A percentile compares a stretch with the other conserved stretches of the same genome.
These are phyloP conservation scores for Megacollybia marginata DNA, from an alignment of 768 basidiomycete species.

Conservation along the genomic window DNA sequence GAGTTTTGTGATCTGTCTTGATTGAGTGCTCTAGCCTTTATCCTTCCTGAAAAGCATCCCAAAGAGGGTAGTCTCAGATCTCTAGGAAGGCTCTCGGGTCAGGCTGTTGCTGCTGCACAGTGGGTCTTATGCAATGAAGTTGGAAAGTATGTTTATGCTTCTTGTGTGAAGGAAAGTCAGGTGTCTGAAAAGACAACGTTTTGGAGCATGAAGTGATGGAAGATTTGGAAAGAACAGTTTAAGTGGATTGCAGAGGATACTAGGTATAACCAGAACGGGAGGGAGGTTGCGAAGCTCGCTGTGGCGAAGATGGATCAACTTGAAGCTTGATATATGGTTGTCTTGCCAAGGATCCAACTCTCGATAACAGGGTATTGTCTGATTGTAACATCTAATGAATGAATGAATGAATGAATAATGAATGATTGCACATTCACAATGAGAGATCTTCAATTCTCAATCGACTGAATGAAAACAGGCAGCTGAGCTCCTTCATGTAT, in stretches of 20 bases:
- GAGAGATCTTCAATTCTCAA: too few species aligned
- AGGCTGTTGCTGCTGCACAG: not conserved
- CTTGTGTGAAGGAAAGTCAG: not conserved
- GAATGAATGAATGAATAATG: too few species aligned
- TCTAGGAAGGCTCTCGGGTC: not conserved
- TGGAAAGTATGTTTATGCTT: not conserved
- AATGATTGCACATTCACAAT: too few species aligned
- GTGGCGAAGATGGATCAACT: not conserved
- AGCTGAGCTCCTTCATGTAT: too few species aligned
- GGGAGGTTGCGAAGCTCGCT: not conserved
- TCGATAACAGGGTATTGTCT: too few species aligned
- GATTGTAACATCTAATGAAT: too few species aligned
- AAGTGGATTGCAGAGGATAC: not conserved
- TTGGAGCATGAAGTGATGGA: not conserved
- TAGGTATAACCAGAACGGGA: not conserved
- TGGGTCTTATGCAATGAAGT: not conserved
- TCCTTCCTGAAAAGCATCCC: not conserved
- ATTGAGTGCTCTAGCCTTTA: not conserved
- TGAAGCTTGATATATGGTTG: not conserved
- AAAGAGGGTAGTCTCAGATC: not conserved
- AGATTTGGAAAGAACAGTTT: not conserved
- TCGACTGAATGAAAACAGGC: too few species aligned
- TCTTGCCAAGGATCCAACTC: too few species aligned
- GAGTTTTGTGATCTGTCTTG: not conserved
- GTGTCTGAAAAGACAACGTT: not conserved